phyloP scores from a whole-genome alignment of 31 red algal species.

The Pterothamnion heteromorphum region DNA sequence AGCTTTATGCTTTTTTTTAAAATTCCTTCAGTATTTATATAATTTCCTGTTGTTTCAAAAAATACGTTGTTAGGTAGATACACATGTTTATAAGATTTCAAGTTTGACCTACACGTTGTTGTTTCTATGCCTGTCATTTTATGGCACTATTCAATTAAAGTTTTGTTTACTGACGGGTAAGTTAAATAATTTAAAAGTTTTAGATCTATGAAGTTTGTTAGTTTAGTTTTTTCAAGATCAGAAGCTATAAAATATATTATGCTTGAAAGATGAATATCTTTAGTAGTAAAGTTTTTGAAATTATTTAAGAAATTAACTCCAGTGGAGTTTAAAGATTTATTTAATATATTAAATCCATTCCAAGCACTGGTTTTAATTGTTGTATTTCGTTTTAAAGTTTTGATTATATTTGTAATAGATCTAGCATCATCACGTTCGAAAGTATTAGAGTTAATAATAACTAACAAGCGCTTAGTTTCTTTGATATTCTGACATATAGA shows the following conservation, averaged over 20 bases:
- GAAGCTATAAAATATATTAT: neutral
- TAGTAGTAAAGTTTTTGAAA: neutral
- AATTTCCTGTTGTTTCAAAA: constrained; percentile 25
- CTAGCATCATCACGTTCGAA: neutral
- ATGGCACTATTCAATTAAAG: neutral
- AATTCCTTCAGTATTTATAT: constrained; percentile 31
- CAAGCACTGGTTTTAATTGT: constrained; percentile 2
- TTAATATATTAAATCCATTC: constrained; percentile 28
- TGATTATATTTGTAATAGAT: neutral
- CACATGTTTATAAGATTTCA: neutral
- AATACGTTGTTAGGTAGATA: constrained; percentile 23
- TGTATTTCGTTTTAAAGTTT: constrained; percentile 13
- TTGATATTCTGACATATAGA: constrained; percentile 6
- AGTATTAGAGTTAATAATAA: neutral
- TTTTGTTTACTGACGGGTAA: neutral
- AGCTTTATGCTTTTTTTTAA: constrained; percentile 27
- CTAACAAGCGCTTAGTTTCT: neutral
- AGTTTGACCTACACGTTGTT: neutral
- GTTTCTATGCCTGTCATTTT: neutral
- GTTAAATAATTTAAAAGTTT: constrained; percentile 29
- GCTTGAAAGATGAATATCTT: neutral
- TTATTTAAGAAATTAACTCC: constrained; percentile 21
- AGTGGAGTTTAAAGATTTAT: constrained; percentile 4
- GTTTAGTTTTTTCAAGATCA: neutral
- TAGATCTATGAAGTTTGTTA: neutral